Evolutionary conservation across 2,329 filamentous ascomycete species (phyloP).

Genomic region (Colletotrichum sp.): DNA sequence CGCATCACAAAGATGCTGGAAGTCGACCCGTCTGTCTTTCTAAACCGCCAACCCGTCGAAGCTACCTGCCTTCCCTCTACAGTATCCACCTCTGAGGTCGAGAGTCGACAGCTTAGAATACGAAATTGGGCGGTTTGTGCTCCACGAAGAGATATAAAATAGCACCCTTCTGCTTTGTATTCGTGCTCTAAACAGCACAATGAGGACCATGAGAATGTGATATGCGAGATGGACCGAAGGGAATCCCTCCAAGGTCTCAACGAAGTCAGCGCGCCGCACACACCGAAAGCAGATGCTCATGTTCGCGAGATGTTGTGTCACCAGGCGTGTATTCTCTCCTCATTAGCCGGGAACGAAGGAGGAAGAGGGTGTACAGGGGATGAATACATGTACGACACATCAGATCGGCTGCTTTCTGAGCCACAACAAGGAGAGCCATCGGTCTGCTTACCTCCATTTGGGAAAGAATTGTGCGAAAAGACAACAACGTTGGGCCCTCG

Average conservation of each 20-base stretch:
- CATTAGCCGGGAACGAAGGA: neutral
- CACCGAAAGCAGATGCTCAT: neutral
- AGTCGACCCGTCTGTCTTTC: too few relatives aligned
- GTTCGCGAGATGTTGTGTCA: neutral
- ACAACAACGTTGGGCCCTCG: neutral
- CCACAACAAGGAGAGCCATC: neutral
- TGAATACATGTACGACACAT: accelerated
- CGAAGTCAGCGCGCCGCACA: neutral
- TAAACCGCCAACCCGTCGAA: too few relatives aligned
- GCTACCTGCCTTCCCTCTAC: too few relatives aligned
- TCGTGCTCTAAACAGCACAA: neutral
- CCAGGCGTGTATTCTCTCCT: neutral
- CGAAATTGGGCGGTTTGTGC: too few relatives aligned
- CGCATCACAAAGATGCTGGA: too few relatives aligned
- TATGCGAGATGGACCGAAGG: neutral
- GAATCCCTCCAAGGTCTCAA: accelerated
- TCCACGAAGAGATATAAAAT: neutral
- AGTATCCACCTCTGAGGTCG: too few relatives aligned
- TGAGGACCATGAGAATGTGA: too few relatives aligned
- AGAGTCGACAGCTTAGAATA: too few relatives aligned
- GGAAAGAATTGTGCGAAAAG: neutral
- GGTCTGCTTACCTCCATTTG: neutral
- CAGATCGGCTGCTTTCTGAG: neutral
- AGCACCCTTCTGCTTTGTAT: neutral
- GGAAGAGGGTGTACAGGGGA: neutral